Conservation (phyloP, 179 eudicot genomes). For the Amaranthus tricolor region DNA sequence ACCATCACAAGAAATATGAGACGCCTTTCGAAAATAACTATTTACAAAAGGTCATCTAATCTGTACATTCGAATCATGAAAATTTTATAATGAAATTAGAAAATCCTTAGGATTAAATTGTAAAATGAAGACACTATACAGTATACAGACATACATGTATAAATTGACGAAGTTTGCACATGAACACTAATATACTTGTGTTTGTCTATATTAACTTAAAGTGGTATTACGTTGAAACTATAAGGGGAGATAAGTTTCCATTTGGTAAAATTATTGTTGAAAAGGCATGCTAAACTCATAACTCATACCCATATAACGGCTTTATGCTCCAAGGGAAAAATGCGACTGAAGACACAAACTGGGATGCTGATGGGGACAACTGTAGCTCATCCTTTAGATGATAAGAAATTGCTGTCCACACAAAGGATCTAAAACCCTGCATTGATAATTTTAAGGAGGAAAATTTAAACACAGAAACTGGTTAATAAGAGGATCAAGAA, state of each 20-base stretch:
- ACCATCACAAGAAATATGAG: background rate
- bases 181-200: background rate
- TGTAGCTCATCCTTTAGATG: conserved; percentile 79
- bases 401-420: conserved; percentile 94
- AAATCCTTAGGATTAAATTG: background rate
- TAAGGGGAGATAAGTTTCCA: conserved; percentile 1
- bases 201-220: background rate
- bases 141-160: background rate
- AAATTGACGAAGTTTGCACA: background rate
- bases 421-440: conserved; percentile 98
- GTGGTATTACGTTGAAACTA: background rate
- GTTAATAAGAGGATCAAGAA: background rate
- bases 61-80: too few species aligned
- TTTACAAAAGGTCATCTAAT: background rate
- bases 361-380: conserved; percentile 88
- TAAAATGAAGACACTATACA: background rate
- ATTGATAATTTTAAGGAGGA: conserved; percentile 24
- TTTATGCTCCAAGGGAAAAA: conserved; percentile 99
- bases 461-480: conserved; percentile 5
- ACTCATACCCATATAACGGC: conserved; percentile 82
- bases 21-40: background rate
- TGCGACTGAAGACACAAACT: conserved; percentile 77
- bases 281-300: conserved; percentile 29
- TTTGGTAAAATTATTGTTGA: background rate
- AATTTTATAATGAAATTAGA: background rate